These are phyloP conservation scores for Parietaria judaica DNA, from an alignment of 306 rosid genomes.

Conservation along the genomic window DNA sequence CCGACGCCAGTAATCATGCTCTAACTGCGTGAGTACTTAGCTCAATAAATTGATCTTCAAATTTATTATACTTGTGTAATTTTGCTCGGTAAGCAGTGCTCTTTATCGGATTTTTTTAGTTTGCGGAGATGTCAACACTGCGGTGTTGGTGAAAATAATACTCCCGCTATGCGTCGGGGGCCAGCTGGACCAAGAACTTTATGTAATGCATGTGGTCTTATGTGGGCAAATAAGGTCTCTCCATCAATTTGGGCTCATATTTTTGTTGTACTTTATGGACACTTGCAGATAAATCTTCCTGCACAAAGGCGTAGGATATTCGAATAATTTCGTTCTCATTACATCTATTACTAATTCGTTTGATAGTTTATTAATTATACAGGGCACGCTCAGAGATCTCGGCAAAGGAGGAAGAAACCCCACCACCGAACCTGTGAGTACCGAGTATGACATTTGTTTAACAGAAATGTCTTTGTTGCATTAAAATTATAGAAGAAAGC, in stretches of 20 bases:
- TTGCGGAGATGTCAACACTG: slow-evolving; percentile 88
- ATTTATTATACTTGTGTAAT: not conserved
- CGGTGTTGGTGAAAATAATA: slow-evolving; percentile 76
- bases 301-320: too few species aligned
- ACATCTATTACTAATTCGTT: slow-evolving; percentile 7
- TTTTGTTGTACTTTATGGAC: not conserved
- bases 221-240: slow-evolving; percentile 96
- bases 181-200: slow-evolving; percentile 96
- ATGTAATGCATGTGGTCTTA: slow-evolving; percentile 96
- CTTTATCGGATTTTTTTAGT: slow-evolving; percentile 24
- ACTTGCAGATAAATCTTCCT: too few species aligned
- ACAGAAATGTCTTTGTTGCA: not conserved
- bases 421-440: slow-evolving; percentile 49
- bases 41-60: slow-evolving; percentile 7
- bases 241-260: not conserved
- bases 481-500: not conserved
- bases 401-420: slow-evolving; percentile 77
- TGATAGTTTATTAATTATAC: slow-evolving; percentile 35
- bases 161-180: slow-evolving; percentile 99
- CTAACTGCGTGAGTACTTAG: slow-evolving; percentile 68
- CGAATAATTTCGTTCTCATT: too few species aligned
- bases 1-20: slow-evolving; percentile 54
- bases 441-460: slow-evolving; percentile 19
- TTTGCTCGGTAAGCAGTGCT: not conserved
- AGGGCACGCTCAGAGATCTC: slow-evolving; percentile 97